phyloP scores from a whole-genome alignment of 2,329 filamentous ascomycete genomes.

The Claviceps sp. region DNA sequence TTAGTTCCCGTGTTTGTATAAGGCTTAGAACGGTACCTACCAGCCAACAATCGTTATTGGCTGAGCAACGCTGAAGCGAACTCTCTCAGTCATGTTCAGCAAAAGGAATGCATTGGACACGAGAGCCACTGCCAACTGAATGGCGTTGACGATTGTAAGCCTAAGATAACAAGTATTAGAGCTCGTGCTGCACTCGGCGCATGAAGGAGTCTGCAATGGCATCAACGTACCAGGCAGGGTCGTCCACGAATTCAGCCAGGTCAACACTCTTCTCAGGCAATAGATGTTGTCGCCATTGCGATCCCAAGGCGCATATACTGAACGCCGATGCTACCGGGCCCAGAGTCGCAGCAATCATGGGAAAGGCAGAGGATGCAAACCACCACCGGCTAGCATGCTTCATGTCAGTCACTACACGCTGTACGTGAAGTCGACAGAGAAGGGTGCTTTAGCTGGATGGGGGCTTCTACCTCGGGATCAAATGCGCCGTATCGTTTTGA shows the following conservation, averaged over 20 bases:
- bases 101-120: constrained; percentile 70
- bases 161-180: constrained; percentile 20
- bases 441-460: background rate
- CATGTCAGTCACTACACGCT: background rate
- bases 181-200: background rate
- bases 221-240: constrained; percentile 54
- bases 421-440: background rate
- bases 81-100: constrained; percentile 70
- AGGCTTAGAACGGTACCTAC: constrained; percentile 26
- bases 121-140: constrained; percentile 63
- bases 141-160: constrained; percentile 62
- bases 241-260: constrained; percentile 39
- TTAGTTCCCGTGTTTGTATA: background rate
- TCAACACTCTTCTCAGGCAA: constrained; percentile 32
- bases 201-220: background rate
- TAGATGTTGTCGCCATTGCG: constrained; percentile 56
- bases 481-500: constrained; percentile 26
- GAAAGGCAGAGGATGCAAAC: constrained; percentile 53
- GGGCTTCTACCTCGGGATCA: constrained; percentile 28
- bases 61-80: constrained; percentile 71
- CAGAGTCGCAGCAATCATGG: constrained; percentile 70
- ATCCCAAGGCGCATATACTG: constrained; percentile 75
- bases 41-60: constrained; percentile 75
- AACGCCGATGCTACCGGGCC: constrained; percentile 80
- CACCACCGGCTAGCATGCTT: constrained; percentile 42